phyloP scores from a whole-genome alignment of 305 asterid species.

The Solanum hybrid region DNA sequence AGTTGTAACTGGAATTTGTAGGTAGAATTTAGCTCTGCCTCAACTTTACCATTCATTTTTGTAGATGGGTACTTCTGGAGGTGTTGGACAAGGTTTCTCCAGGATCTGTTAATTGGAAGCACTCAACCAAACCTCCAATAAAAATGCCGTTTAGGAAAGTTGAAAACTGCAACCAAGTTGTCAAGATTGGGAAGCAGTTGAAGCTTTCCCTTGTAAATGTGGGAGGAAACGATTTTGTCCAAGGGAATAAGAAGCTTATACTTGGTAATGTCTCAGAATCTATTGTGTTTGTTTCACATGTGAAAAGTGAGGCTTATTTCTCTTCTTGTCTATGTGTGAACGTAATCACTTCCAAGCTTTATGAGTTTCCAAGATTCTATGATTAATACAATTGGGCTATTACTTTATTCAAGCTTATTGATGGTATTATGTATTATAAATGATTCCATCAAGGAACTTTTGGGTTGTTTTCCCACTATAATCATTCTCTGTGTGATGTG shows the following conservation, averaged over 20 bases:
- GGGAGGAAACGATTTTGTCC: conserved; percentile 87
- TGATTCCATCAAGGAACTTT: background rate
- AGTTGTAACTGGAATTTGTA: background rate
- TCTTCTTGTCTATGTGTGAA: background rate
- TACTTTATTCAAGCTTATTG: background rate
- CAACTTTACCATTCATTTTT: background rate
- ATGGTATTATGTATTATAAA: background rate
- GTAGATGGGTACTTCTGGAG: conserved; percentile 80
- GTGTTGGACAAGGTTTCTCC: conserved; percentile 72
- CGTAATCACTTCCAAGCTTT: background rate
- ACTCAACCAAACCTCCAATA: conserved; percentile 82
- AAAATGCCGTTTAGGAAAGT: conserved; percentile 88
- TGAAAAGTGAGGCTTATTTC: conserved; percentile 1
- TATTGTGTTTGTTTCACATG: conserved; percentile 1
- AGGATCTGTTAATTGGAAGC: conserved; percentile 79
- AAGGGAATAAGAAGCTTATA: conserved; percentile 87
- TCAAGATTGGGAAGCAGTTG: conserved; percentile 67
- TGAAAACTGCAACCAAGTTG: conserved; percentile 87
- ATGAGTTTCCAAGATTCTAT: background rate
- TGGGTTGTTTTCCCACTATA: background rate
- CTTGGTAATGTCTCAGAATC: conserved; percentile 47
- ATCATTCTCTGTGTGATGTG: background rate
- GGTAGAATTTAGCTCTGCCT: background rate
- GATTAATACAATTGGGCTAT: background rate
- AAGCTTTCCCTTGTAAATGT: conserved; percentile 83